These are phyloP conservation scores for Candida maltosa DNA, from an alignment of 805 yeast genomes.

Conservation along the genomic window DNA sequence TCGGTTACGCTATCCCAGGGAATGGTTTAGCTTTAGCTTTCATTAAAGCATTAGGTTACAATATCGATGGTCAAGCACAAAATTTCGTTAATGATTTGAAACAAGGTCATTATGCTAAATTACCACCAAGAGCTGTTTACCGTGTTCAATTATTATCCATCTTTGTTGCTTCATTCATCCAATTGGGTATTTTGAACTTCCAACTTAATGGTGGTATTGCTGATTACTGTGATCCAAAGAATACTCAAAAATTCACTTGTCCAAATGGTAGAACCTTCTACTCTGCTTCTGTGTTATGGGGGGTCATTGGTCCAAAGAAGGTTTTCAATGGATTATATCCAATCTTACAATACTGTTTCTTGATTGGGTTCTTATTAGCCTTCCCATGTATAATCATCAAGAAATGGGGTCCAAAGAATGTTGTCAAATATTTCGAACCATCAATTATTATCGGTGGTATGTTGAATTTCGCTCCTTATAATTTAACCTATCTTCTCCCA, in stretches of 20 bases:
- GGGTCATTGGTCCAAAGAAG: conserved; percentile 52
- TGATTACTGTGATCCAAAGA: conserved; percentile 17
- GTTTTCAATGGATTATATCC: conserved; percentile 51
- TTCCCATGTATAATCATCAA: conserved; percentile 16
- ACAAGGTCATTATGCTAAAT: conserved; percentile 33
- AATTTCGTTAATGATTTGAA: conserved; percentile 29
- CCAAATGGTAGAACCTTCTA: conserved; percentile 34
- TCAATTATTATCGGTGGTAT: conserved; percentile 45
- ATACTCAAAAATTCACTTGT: conserved; percentile 22
- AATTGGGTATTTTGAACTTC: conserved; percentile 20
- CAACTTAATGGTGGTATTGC: conserved; percentile 12
- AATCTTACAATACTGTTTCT: conserved; percentile 49
- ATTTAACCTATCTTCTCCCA: conserved; percentile 45
- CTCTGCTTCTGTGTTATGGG: conserved; percentile 46
- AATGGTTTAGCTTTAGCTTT: conserved; percentile 20
- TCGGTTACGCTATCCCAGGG: conserved; percentile 26
- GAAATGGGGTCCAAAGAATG: conserved; percentile 13
- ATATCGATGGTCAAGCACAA: conserved; percentile 29
- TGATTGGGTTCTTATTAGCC: conserved; percentile 42
- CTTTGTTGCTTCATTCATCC: conserved; percentile 17
- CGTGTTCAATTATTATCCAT: conserved; percentile 24
- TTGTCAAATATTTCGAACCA: conserved; percentile 43
- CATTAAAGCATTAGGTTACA: conserved; percentile 22
- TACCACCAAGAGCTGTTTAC: conserved; percentile 41
- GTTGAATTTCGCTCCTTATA: conserved; percentile 42